phyloP scores from a whole-genome alignment of 768 basidiomycete species.

The Tylopilus subfusipes region DNA sequence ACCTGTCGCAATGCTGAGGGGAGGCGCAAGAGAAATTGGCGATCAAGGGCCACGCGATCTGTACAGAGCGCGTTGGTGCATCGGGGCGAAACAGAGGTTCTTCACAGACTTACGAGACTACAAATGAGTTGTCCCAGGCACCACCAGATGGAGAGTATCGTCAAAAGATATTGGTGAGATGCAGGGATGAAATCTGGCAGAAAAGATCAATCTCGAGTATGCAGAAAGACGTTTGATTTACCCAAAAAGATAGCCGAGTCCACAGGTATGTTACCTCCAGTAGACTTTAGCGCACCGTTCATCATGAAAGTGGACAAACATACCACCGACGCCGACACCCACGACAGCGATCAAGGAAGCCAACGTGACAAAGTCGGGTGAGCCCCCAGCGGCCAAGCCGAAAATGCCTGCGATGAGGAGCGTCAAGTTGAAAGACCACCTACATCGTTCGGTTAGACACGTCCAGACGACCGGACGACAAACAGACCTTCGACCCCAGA shows the following conservation, averaged over 20 bases:
- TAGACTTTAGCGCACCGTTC: background rate
- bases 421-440: conserved; percentile 54
- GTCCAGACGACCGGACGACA: background rate
- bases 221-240: conserved; percentile 9
- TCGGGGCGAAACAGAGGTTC: background rate
- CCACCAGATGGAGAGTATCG: conserved; percentile 59
- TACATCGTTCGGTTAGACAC: conserved; percentile 3
- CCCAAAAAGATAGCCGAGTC: conserved; percentile 52
- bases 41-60: conserved; percentile 61
- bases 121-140: conserved; percentile 52
- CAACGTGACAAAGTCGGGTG: conserved; percentile 45
- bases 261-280: conserved; percentile 51
- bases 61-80: background rate
- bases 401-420: conserved; percentile 53
- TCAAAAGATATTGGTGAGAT: conserved; percentile 56
- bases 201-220: conserved; percentile 3
- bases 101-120: conserved; percentile 36
- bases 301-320: background rate
- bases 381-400: conserved; percentile 47
- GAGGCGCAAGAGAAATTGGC: conserved; percentile 49
- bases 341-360: conserved; percentile 45
- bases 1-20: conserved; percentile 34
- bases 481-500: conserved; percentile 47
- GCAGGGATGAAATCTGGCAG: conserved; percentile 47
- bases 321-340: conserved; percentile 48